Conservation (phyloP, 1,139 yeast species). For the Lodderomyces theae region DNA sequence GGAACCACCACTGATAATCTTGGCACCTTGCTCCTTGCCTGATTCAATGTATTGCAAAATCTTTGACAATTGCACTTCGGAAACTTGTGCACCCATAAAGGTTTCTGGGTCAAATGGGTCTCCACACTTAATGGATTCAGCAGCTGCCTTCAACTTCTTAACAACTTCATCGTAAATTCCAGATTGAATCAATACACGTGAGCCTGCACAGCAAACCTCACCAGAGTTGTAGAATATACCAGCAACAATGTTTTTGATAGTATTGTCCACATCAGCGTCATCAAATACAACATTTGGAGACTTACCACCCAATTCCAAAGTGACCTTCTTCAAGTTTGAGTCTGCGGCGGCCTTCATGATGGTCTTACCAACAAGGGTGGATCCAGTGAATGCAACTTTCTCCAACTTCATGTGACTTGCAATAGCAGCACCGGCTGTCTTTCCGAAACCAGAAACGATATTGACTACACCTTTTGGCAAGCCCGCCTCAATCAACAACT, state of each 20-base stretch:
- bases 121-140: slow-evolving; percentile 61
- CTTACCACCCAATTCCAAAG: slow-evolving; percentile 85
- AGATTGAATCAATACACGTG: slow-evolving; percentile 77
- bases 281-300: slow-evolving; percentile 77
- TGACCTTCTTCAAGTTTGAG: slow-evolving; percentile 71
- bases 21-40: slow-evolving; percentile 77
- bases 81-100: slow-evolving; percentile 86
- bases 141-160: slow-evolving; percentile 56
- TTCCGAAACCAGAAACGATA: slow-evolving; percentile 75
- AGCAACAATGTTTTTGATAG: slow-evolving; percentile 58
- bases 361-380: slow-evolving; percentile 76
- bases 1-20: slow-evolving; percentile 73
- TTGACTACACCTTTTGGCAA: slow-evolving; percentile 79
- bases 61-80: slow-evolving; percentile 70
- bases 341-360: slow-evolving; percentile 71
- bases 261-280: slow-evolving; percentile 65
- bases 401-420: slow-evolving; percentile 64
- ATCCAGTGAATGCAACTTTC: slow-evolving; percentile 85
- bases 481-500: slow-evolving; percentile 64
- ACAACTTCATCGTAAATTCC: slow-evolving; percentile 68
- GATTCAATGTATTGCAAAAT: slow-evolving; percentile 68
- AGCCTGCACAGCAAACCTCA: slow-evolving; percentile 87
- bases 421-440: slow-evolving; percentile 73
- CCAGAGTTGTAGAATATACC: slow-evolving; percentile 74
- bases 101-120: slow-evolving; percentile 70